phyloP scores from a whole-genome alignment of 2,329 filamentous ascomycete species.

The Ophiocordyceps sinensis region DNA sequence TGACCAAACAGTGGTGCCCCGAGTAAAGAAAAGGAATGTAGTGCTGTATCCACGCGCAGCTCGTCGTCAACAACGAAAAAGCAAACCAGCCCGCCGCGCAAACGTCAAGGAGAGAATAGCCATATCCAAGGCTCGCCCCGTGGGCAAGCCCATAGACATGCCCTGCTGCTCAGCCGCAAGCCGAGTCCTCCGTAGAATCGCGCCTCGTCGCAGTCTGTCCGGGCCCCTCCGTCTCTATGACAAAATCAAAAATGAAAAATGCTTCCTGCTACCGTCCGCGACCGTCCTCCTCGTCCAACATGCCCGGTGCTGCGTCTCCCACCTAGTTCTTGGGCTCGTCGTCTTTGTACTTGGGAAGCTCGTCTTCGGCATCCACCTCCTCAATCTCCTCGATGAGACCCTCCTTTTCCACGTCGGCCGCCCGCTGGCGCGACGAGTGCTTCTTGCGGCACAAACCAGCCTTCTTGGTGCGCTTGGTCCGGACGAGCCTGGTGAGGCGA shows the following conservation, averaged over 20 bases:
- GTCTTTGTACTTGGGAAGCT: constrained; percentile 14
- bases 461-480: constrained; percentile 5
- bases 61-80: too few species aligned
- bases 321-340: constrained; percentile 9
- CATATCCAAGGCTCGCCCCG: too few species aligned
- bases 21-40: too few species aligned
- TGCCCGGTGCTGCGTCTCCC: neutral
- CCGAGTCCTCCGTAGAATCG: too few species aligned
- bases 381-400: constrained; percentile 32
- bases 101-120: too few species aligned
- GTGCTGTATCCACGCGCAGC: too few species aligned
- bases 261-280: neutral
- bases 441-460: constrained; percentile 5
- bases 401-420: constrained; percentile 31
- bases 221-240: neutral
- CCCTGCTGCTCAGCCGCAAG: too few species aligned
- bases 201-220: too few species aligned
- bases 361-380: constrained; percentile 13
- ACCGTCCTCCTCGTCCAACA: neutral
- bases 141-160: too few species aligned
- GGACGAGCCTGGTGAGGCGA: constrained; percentile 39
- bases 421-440: neutral
- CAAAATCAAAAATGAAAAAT: neutral
- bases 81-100: too few species aligned
- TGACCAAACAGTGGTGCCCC: too few species aligned